phyloP scores from a whole-genome alignment of 2,329 filamentous ascomycete species.

The Pyrenophora teres region DNA sequence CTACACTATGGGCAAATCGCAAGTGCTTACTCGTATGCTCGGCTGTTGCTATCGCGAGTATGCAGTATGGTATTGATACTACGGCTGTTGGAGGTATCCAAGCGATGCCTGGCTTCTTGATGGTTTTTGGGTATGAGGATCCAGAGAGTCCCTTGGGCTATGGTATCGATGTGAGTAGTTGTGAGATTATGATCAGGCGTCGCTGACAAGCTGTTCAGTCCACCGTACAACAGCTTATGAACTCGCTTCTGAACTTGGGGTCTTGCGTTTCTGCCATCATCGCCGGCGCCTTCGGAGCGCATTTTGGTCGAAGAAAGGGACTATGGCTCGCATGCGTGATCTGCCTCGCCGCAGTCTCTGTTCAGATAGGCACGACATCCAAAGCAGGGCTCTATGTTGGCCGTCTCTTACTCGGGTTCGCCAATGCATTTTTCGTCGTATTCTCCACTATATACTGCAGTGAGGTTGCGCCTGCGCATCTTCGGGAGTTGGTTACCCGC shows the following conservation, averaged over 20 bases:
- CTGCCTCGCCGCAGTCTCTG: constrained; percentile 47
- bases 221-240: constrained; percentile 59
- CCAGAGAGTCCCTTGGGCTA: constrained; percentile 45
- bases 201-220: constrained; percentile 34
- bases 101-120: constrained; percentile 54
- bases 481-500: constrained; percentile 31
- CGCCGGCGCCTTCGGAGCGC: constrained; percentile 55
- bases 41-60: constrained; percentile 55
- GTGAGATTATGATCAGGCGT: neutral
- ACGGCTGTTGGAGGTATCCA: constrained; percentile 50
- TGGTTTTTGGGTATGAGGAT: constrained; percentile 57
- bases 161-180: constrained; percentile 48
- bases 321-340: constrained; percentile 56
- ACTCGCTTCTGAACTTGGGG: constrained; percentile 58
- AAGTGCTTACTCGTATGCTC: constrained; percentile 56
- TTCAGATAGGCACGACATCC: constrained; percentile 27
- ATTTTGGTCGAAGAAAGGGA: constrained; percentile 53
- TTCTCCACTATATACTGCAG: constrained; percentile 58
- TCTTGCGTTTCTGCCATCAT: constrained; percentile 57
- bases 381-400: constrained; percentile 49
- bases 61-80: constrained; percentile 60
- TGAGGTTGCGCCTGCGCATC: constrained; percentile 45
- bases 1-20: constrained; percentile 38
- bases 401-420: constrained; percentile 44
- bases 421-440: constrained; percentile 57